Base-by-base conservation (phyloP, 2,329 filamentous ascomycete genomes). In the Amauroascus verrucosus region DNA sequence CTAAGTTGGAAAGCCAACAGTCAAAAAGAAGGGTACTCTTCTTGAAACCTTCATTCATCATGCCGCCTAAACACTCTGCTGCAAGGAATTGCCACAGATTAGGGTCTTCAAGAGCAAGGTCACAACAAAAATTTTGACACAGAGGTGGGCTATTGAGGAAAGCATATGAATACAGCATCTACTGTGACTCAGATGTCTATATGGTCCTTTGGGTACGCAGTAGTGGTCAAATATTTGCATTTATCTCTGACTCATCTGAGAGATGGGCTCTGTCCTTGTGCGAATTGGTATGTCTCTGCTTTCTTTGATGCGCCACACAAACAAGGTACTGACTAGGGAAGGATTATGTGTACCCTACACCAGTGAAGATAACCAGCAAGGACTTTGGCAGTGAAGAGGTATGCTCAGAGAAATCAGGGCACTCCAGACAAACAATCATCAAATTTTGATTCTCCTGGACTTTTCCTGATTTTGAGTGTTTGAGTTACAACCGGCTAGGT, bases 91-190 rank as follows among this genome's bases (percentile, higher is more conserved):
- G 40, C 40, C 2, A 16, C 18, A 20, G 40, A 43, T 43, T 16
- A 26, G 40, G n/a, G 22, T 22, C 40, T 43, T 43, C 22, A 26
- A 43, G 22, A 43, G 40, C 40, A 43, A 43, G 22, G 40, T 18
- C 40, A 26, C 40, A 43, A 43, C 40, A 43, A 43, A 43, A 43
- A 26, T 43, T 26, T 20, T 16, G 2, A 43, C 40, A 6, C 40
- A 43, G 40, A 43, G 18, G 40, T 43, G 40, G 40, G 22, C 22
- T 43, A 26, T 43, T 43, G 18, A 43, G 22, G 40, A 43, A 43
- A 26, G 40, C 40, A 22, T 43, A 43, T 43, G 40, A 43, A 43
- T 43, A 43, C 22, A 43, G 40, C 40, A 43, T 43, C 18, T 43
- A 43, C 40, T 43, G 40, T 26, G 22, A 43, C n/a, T 20, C 40